Evolutionary conservation across 2,329 filamentous ascomycete species (phyloP).

Genomic region (Furcasterigmium furcatum): DNA sequence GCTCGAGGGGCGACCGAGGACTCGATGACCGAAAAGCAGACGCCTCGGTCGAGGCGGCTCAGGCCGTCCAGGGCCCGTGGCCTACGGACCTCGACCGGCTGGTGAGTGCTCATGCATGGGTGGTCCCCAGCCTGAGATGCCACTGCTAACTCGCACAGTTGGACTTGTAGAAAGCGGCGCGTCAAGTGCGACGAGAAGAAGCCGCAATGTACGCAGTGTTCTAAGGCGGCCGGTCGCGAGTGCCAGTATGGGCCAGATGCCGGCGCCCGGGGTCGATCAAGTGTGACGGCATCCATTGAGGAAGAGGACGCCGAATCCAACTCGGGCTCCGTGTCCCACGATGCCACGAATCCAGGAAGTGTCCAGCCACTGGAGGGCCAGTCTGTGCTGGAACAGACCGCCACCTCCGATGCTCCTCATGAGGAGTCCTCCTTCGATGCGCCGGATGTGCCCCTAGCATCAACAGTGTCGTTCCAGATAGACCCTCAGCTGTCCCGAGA

Average conservation of each 20-base stretch:
- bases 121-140: not conserved
- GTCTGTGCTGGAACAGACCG: no score
- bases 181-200: slow-evolving; percentile 29
- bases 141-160: slow-evolving; percentile 11
- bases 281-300: not conserved
- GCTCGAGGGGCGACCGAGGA: no score
- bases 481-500: no score
- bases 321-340: not conserved
- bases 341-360: no score
- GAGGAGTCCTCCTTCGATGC: slow-evolving; percentile 6
- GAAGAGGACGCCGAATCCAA: not conserved
- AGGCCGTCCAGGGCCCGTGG: slow-evolving; percentile 6
- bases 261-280: not conserved
- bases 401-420: no score
- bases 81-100: slow-evolving; percentile 7
- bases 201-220: slow-evolving; percentile 26
- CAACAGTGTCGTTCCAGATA: no score
- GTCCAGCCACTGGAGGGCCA: no score
- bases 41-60: slow-evolving; percentile 4
- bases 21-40: slow-evolving; percentile 1
- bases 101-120: not conserved
- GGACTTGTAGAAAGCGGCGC: slow-evolving; percentile 29
- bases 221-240: slow-evolving; percentile 7
- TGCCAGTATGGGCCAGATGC: slow-evolving; percentile 1
- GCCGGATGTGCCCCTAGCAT: not conserved